Evolutionary conservation across 2,329 filamentous ascomycete genomes (phyloP).

Genomic region (Sporothrix dimorphospora): DNA sequence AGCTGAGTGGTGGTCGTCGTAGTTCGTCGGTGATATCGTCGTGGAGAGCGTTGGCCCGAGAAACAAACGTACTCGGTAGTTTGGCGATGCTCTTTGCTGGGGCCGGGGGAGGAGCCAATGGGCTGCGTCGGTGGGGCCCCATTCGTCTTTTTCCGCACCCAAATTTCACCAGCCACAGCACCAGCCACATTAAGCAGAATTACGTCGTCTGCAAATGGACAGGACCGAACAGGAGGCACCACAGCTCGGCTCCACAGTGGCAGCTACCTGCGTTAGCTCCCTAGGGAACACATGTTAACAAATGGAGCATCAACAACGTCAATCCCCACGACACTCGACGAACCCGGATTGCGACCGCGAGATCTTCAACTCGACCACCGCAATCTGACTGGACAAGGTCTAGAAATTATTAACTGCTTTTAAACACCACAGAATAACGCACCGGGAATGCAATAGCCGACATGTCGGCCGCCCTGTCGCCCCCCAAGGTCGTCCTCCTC

Average conservation of each 20-base stretch:
- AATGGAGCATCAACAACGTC: background rate
- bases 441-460: constrained; percentile 14
- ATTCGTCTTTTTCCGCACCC: background rate
- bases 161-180: constrained; percentile 29
- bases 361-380: no score
- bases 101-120: constrained; percentile 7
- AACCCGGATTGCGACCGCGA: background rate
- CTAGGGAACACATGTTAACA: constrained; percentile 26
- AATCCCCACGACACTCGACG: constrained; percentile 14
- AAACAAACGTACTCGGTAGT: constrained; percentile 6
- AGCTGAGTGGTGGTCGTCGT: background rate
- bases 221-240: background rate
- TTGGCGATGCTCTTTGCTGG: constrained; percentile 23
- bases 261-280: constrained; percentile 24
- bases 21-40: background rate
- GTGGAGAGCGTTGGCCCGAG: constrained; percentile 6
- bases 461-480: constrained; percentile 52
- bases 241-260: constrained; percentile 19
- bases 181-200: constrained; percentile 35
- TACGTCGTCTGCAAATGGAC: constrained; percentile 33
- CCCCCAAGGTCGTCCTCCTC: constrained; percentile 71
- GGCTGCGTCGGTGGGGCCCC: constrained; percentile 18
- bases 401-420: no score
- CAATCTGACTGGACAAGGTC: no score
- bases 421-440: background rate